Conservation (phyloP, 2,329 filamentous ascomycete genomes). For the Exophiala alcalophila region DNA sequence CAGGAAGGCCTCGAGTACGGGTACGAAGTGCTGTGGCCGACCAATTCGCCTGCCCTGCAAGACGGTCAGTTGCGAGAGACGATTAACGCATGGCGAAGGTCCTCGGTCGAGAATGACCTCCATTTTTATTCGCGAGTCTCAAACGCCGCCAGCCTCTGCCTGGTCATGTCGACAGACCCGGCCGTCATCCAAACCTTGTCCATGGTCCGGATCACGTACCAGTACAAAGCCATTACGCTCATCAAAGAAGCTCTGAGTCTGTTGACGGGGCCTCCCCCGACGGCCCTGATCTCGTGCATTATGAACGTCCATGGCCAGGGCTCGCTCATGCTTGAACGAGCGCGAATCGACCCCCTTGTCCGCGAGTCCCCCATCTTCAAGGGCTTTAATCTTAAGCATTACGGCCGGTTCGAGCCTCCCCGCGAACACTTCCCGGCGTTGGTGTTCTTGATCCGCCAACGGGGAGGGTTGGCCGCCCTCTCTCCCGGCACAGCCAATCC, state of each 20-base stretch:
- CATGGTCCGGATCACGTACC: slow-evolving; percentile 1
- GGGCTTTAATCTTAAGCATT: slow-evolving; percentile 5
- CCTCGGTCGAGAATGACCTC: background rate
- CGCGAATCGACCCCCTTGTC: background rate
- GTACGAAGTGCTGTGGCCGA: slow-evolving; percentile 11
- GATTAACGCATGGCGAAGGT: slow-evolving; percentile 1
- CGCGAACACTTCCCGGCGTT: slow-evolving; percentile 3
- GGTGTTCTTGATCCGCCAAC: slow-evolving; percentile 1
- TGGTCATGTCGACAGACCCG: slow-evolving; percentile 2
- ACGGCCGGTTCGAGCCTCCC: slow-evolving; percentile 4
- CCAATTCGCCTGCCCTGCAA: slow-evolving; percentile 6
- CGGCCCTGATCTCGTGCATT: slow-evolving; percentile 3
- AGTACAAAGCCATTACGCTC: background rate
- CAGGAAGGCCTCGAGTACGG: slow-evolving; percentile 3
- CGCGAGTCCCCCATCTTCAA: slow-evolving; percentile 7
- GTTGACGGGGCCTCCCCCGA: slow-evolving; percentile 1
- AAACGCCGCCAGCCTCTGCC: slow-evolving; percentile 5
- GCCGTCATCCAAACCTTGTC: background rate
- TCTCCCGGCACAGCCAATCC: slow-evolving; percentile 6
- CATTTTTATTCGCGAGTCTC: slow-evolving; percentile 4
- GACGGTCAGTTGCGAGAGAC: background rate
- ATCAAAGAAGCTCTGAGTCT: slow-evolving; percentile 2
- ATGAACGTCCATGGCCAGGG: slow-evolving; percentile 8
- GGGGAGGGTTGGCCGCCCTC: slow-evolving; percentile 6
- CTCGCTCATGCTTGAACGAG: background rate